These are phyloP conservation scores for Podaxis pistillaris DNA, from an alignment of 768 basidiomycete genomes.

Conservation along the genomic window DNA sequence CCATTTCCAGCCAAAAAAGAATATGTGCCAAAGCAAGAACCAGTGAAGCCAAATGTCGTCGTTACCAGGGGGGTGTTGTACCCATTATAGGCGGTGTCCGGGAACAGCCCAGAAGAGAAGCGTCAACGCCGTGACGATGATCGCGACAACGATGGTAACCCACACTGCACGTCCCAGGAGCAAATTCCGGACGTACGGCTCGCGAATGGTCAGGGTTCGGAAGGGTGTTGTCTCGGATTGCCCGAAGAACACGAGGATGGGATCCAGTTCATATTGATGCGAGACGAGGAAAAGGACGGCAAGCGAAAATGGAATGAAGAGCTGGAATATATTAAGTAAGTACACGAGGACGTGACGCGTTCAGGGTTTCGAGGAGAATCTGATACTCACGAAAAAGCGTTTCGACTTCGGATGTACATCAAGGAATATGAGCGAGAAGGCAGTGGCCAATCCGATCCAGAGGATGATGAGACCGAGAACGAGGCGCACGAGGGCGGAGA, in stretches of 20 bases:
- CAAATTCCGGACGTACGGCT: constrained; percentile 92
- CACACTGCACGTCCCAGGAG: constrained; percentile 88
- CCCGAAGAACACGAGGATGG: constrained; percentile 88
- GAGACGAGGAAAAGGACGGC: constrained; percentile 90
- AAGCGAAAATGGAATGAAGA: constrained; percentile 91
- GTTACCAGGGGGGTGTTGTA: constrained; percentile 15
- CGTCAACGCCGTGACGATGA: constrained; percentile 76
- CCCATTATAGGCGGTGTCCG: constrained; percentile 74
- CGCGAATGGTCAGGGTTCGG: constrained; percentile 86
- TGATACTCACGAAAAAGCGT: constrained; percentile 84
- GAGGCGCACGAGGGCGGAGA: constrained; percentile 84
- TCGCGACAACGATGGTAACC: constrained; percentile 79
- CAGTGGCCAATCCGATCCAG: constrained; percentile 93
- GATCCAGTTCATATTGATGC: constrained; percentile 97
- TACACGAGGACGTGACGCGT: constrained; percentile 4
- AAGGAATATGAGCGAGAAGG: constrained; percentile 90
- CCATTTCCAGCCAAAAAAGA: background rate
- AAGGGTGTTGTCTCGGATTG: constrained; percentile 98
- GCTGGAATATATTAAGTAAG: constrained; percentile 43
- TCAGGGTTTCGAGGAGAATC: background rate
- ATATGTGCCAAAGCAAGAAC: constrained; percentile 3
- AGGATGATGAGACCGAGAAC: constrained; percentile 81
- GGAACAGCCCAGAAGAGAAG: constrained; percentile 96
- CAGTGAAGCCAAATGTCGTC: constrained; percentile 15
- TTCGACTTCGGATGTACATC: constrained; percentile 91